Evolutionary conservation across 2,329 filamentous ascomycete species (phyloP).

Genomic region (Nemania sp.): DNA sequence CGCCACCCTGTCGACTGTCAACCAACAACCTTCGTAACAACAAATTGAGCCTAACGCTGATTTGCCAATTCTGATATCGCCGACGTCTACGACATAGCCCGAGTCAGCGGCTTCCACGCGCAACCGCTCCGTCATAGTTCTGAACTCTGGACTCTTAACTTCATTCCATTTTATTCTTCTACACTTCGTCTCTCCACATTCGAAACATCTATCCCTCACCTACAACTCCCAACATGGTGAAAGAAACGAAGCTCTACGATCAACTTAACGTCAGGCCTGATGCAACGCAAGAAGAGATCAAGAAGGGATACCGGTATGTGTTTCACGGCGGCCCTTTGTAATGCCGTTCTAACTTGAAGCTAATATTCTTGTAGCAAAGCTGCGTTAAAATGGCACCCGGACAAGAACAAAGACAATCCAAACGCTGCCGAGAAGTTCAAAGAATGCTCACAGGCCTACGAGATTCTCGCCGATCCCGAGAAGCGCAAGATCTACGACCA

Average conservation of each 20-base stretch:
- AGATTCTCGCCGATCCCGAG: conserved; percentile 95
- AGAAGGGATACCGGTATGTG: conserved; percentile 86
- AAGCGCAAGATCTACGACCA: conserved; percentile 96
- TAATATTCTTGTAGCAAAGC: conserved; percentile 67
- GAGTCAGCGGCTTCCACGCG: too few species aligned
- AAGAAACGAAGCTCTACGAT: conserved; percentile 95
- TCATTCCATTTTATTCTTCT: background rate
- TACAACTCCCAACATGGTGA: conserved; percentile 67
- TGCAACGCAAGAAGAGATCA: conserved; percentile 90
- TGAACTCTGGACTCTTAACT: background rate
- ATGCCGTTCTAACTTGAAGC: conserved; percentile 22
- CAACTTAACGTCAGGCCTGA: conserved; percentile 76
- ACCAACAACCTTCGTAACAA: too few species aligned
- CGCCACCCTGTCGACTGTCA: too few species aligned
- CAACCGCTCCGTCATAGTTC: too few species aligned
- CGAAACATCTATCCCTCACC: background rate
- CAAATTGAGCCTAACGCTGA: background rate
- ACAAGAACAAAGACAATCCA: conserved; percentile 96
- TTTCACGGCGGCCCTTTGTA: background rate
- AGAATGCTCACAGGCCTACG: conserved; percentile 95
- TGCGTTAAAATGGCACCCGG: conserved; percentile 90
- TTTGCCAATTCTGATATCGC: background rate
- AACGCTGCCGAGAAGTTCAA: conserved; percentile 93
- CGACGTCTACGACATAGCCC: too few species aligned
- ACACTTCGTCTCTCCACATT: background rate